phyloP scores from a whole-genome alignment of 495 filamentous ascomycete genomes.

The Aspergillus affinis region DNA sequence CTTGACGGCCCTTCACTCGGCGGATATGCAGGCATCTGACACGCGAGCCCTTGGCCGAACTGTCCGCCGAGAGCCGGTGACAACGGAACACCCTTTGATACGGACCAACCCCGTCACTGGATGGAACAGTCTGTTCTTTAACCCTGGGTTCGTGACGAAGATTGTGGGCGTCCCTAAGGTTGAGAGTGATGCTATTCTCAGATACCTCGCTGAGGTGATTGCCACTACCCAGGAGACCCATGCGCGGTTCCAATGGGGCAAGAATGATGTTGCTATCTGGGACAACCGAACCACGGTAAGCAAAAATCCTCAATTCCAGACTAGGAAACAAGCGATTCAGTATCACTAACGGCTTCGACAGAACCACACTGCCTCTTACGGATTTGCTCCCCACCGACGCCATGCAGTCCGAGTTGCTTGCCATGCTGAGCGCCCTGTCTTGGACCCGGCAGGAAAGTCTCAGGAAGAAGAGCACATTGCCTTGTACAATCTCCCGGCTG shows the following conservation, averaged over 20 bases:
- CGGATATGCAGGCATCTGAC: conserved; percentile 67
- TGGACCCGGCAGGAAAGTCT: conserved; percentile 52
- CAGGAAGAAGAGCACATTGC: conserved; percentile 58
- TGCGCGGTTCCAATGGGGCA: conserved; percentile 68
- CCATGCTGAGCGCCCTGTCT: conserved; percentile 56
- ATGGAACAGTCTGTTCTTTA: conserved; percentile 74
- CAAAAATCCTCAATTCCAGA: conserved; percentile 1
- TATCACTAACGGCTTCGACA: conserved; percentile 20
- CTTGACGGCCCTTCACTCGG: conserved; percentile 69
- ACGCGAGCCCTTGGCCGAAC: conserved; percentile 58
- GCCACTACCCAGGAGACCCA: conserved; percentile 64
- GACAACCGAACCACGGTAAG: conserved; percentile 67
- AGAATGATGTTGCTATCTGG: conserved; percentile 72
- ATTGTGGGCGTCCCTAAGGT: conserved; percentile 66
- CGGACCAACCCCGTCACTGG: conserved; percentile 72
- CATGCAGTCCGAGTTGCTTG: conserved; percentile 62
- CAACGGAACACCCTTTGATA: conserved; percentile 68
- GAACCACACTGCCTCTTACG: conserved; percentile 63
- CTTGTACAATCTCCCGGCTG: conserved; percentile 48
- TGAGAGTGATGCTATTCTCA: conserved; percentile 66
- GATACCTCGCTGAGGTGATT: conserved; percentile 64
- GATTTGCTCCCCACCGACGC: conserved; percentile 60
- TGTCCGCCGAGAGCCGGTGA: conserved; percentile 66
- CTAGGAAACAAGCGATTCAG: background rate
- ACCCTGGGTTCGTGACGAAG: conserved; percentile 72